These are phyloP conservation scores for Scutellaria barbata DNA, from an alignment of 257 asterid genomes.

Conservation along the genomic window DNA sequence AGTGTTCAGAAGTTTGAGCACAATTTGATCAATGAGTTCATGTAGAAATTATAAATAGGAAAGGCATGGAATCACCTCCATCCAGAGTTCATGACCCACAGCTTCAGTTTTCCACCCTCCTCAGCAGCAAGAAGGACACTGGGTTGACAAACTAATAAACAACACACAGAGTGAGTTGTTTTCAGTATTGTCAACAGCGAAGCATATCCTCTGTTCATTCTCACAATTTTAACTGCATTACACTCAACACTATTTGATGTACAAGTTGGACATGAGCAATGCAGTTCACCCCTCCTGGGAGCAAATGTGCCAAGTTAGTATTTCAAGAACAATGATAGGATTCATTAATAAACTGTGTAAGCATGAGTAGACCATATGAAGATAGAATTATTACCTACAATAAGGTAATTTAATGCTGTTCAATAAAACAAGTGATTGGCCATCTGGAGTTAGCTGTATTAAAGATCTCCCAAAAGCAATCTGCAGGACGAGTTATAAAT, in stretches of 20 bases:
- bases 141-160: slow-evolving; percentile 82
- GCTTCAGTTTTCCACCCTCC: slow-evolving; percentile 76
- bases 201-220: slow-evolving; percentile 66
- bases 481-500: slow-evolving; percentile 47
- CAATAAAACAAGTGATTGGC: slow-evolving; percentile 64
- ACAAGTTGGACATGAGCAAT: slow-evolving; percentile 74
- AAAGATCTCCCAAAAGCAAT: slow-evolving; percentile 54
- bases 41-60: slow-evolving; percentile 16
- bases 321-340: slow-evolving; percentile 29
- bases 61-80: slow-evolving; percentile 75
- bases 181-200: slow-evolving; percentile 64
- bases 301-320: slow-evolving; percentile 34
- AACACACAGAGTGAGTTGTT: slow-evolving; percentile 55
- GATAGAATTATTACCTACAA: slow-evolving; percentile 64
- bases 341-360: slow-evolving; percentile 25
- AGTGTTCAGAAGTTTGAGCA: slow-evolving; percentile 30
- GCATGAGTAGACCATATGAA: slow-evolving; percentile 26
- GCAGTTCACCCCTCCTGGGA: slow-evolving; percentile 67
- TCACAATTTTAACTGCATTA: slow-evolving; percentile 77
- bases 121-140: slow-evolving; percentile 80
- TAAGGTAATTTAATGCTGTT: slow-evolving; percentile 70
- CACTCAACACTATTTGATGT: slow-evolving; percentile 56
- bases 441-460: slow-evolving; percentile 81
- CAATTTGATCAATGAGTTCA: slow-evolving; percentile 16
- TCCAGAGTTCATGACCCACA: slow-evolving; percentile 83